Evolutionary conservation across 2,329 filamentous ascomycete genomes (phyloP).

Genomic region (Nothophaeocryptopus gaeumannii): DNA sequence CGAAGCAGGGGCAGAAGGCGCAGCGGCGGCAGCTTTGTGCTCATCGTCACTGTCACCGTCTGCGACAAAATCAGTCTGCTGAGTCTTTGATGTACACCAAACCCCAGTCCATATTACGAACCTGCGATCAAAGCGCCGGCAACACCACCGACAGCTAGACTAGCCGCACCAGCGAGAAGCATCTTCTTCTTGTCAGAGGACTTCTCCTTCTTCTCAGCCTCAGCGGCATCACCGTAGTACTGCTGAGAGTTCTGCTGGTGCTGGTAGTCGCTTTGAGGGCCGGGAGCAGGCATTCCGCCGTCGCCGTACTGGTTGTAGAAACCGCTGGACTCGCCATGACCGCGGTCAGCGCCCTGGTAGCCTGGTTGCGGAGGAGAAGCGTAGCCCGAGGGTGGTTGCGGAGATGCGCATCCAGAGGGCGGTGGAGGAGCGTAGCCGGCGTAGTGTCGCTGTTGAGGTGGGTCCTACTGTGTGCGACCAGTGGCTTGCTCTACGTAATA

Average conservation of each 20-base stretch:
- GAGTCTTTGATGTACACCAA: too few relatives aligned
- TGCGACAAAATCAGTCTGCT: not conserved
- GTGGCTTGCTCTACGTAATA: slow-evolving; percentile 64
- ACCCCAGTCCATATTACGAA: not conserved
- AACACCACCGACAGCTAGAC: slow-evolving; percentile 55
- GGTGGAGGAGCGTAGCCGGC: slow-evolving; percentile 28
- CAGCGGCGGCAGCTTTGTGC: slow-evolving; percentile 7
- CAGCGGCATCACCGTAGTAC: slow-evolving; percentile 24
- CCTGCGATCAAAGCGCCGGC: slow-evolving; percentile 56
- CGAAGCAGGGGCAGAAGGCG: slow-evolving; percentile 7
- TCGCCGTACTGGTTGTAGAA: slow-evolving; percentile 22
- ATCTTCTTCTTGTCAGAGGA: slow-evolving; percentile 45
- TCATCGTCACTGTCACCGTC: slow-evolving; percentile 19
- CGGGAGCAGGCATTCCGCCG: slow-evolving; percentile 18
- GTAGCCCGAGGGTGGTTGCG: slow-evolving; percentile 1
- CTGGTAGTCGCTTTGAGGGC: slow-evolving; percentile 18
- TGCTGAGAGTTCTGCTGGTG: slow-evolving; percentile 23
- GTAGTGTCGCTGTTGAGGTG: slow-evolving; percentile 41
- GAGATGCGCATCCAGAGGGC: slow-evolving; percentile 17
- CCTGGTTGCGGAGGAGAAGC: slow-evolving; percentile 2
- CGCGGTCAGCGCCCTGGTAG: slow-evolving; percentile 12
- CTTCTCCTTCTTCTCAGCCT: slow-evolving; percentile 32
- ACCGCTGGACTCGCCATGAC: slow-evolving; percentile 14
- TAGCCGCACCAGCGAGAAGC: slow-evolving; percentile 56
- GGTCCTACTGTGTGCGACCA: slow-evolving; percentile 63